Evolutionary conservation across 768 basidiomycete genomes (phyloP), one percentile per base, ranked within the genome.

Genomic region (Coprinopsis sp.): DNA sequence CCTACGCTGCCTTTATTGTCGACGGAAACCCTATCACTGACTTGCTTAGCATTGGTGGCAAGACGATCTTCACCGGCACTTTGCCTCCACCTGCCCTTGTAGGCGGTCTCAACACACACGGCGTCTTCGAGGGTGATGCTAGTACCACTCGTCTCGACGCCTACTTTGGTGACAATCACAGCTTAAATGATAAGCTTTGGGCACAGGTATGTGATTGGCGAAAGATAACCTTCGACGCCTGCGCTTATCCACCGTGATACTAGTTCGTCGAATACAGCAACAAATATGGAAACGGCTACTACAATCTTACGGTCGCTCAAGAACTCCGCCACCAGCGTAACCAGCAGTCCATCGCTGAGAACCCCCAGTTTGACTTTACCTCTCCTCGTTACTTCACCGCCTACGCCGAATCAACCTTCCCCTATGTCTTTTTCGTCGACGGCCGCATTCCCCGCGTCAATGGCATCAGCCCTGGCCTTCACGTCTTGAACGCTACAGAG

Each of bases 111-210:
- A 43, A 54, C 33, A 51, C 50, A 10, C 53, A 57, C 39, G 51
- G 45, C 8, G 51, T 49, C 11, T 54, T 54, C 43, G 55, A 57
- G 43, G 55, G 53, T 28, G 53, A 54, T 47, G 39, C 49, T 13
- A 54, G 53, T 30, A 44, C 39, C 37, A 54, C 53, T 14, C 47
- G 51, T 16, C 50, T 29, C 2, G 56, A 58, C 37, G 44, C 40
- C 16, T 53, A 44, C 48, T 58, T 55, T 18, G 56, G 54, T 4
- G 56, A 55, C 29, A 55, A 58, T 39, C 47, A 51, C 46, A 58
- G 48, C 37, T 55, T 58, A 37, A 58, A 58, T 29, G 49, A 58
- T 31, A 58, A 54, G 1, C 45, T 58, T 2, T 58, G 45, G 30
- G 52, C 51, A 13, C 44, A 55, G 40, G 56, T 58, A 23, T 13